Evolutionary conservation across 129 eudicot species (phyloP).

Genomic region (Oenanthe sinensis): DNA sequence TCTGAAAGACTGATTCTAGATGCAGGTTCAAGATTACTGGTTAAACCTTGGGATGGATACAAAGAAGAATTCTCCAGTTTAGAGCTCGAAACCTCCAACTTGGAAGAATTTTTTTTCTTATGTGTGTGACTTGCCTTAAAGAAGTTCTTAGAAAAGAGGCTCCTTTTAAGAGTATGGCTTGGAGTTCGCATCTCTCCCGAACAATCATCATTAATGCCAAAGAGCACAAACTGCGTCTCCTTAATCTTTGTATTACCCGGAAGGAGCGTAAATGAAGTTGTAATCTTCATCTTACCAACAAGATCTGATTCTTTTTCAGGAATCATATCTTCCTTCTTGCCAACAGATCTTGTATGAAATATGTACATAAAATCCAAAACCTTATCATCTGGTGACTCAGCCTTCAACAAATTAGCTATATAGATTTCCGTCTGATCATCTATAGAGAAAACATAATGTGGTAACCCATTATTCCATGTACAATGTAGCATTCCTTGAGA

Average conservation of each 20-base stretch:
- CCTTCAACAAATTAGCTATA: slow-evolving; percentile 40
- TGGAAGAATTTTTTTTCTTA: slow-evolving; percentile 21
- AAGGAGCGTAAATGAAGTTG: slow-evolving; percentile 38
- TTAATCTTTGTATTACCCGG: slow-evolving; percentile 33
- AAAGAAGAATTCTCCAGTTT: slow-evolving; percentile 24
- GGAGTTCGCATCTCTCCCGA: slow-evolving; percentile 30
- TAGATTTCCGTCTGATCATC: slow-evolving; percentile 66
- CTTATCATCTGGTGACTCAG: slow-evolving; percentile 24
- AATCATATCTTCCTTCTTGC: slow-evolving; percentile 27
- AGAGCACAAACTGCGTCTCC: slow-evolving; percentile 66
- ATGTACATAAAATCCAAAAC: slow-evolving; percentile 49
- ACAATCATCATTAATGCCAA: slow-evolving; percentile 26
- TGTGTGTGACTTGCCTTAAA: slow-evolving; percentile 35
- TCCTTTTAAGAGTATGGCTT: slow-evolving; percentile 30
- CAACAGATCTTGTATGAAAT: slow-evolving; percentile 43
- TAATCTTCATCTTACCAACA: slow-evolving; percentile 69
- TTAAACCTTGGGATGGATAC: slow-evolving; percentile 4
- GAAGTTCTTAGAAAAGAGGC: slow-evolving; percentile 47
- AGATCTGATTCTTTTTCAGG: slow-evolving; percentile 29
- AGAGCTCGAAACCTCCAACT: slow-evolving; percentile 25
- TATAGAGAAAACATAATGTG: slow-evolving; percentile 58
- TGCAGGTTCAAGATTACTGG: slow-evolving; percentile 4
- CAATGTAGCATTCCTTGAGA: slow-evolving; percentile 80
- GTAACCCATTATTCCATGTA: slow-evolving; percentile 63
- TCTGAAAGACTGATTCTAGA: slow-evolving; percentile 5